These are phyloP conservation scores for Magnolia changhungtana DNA, from an alignment of 164 flowering plant genomes.

Conservation along the genomic window DNA sequence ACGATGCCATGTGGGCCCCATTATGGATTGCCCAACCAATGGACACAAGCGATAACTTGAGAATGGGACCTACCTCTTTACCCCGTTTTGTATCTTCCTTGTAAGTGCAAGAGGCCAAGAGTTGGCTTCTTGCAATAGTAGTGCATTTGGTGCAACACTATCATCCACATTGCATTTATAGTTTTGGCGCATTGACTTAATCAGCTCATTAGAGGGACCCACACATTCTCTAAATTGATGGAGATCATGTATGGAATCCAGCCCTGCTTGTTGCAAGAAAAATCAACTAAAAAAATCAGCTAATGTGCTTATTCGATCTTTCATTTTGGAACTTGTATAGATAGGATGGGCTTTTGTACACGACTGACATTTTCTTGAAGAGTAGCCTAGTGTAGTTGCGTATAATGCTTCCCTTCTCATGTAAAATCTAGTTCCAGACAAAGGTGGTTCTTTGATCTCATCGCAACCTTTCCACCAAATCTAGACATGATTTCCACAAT, in stretches of 20 bases:
- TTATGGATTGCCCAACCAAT: background rate
- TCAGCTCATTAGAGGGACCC: constrained; percentile 11
- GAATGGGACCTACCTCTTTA: constrained; percentile 6
- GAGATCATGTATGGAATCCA: background rate
- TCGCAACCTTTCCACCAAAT: constrained; percentile 25
- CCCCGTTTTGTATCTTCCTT: constrained; percentile 11
- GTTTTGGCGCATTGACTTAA: constrained; percentile 1
- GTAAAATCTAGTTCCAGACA: constrained; percentile 32
- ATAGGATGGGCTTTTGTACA: background rate
- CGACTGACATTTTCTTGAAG: background rate
- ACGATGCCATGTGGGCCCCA: background rate
- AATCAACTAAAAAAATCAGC: background rate
- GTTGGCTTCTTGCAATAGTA: background rate
- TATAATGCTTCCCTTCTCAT: constrained; percentile 30
- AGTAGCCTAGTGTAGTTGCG: constrained; percentile 4
- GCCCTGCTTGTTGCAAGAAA: background rate
- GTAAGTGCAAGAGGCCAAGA: constrained; percentile 7
- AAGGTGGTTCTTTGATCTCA: constrained; percentile 26
- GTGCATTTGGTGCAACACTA: background rate
- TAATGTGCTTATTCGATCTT: too few relatives aligned
- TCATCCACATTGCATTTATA: background rate
- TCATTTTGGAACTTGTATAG: background rate
- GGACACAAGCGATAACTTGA: background rate
- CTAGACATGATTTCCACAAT: constrained; percentile 11
- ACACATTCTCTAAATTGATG: background rate